Base-by-base conservation (phyloP, 2,329 filamentous ascomycete genomes). In the Trichoderma gracile region DNA sequence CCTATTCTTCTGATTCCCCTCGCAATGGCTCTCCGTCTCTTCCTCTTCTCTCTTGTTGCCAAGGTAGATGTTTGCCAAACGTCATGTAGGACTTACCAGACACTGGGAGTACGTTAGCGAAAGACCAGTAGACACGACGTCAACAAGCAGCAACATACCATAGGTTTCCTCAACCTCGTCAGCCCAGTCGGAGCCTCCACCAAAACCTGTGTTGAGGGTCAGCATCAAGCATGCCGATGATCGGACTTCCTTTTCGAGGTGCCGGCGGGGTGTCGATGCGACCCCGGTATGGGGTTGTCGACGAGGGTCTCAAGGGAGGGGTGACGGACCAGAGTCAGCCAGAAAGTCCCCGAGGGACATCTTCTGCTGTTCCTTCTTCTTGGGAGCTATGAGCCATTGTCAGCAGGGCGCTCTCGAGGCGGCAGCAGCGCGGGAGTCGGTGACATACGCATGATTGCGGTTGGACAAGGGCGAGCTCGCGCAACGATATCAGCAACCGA, bases 321-420 rank as follows among this genome's bases (percentile, higher is more conserved):
- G 40, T 45, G 65, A 45, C n/a, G 69, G 71, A 97, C 94, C 89
- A 80, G 92, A 86, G 79, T 97, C 92, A 77, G 86, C 85, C 84
- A 99, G 86, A 86, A 99, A 99, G 81, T 92, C 91, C 84, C 92
- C 92, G 77, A 98, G 89, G 84, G 91, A 92, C 91, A 99, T 94
- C 86, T 96, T 99, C 88, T 96, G 90, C 79, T 87, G 85, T 81
- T 96, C 89, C 83, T 92, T 91, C 84, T 96, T 96, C 79, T 93
- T 91, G 71, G 93, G 94, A 86, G 91, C 93, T 96, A 52, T 75
- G 67, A 67, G 67, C 61, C 57, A 63, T 65, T 7, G 61, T 70
- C 59, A 70, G 68, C 46, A 65, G 50, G 45, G 14, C n/a, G 53
- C 42, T 60, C 45, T 42, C 8, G 5, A 23, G 19, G 23, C 2